phyloP scores from a whole-genome alignment of 73 alveolate species.

The Paramecium tetraurelia region DNA sequence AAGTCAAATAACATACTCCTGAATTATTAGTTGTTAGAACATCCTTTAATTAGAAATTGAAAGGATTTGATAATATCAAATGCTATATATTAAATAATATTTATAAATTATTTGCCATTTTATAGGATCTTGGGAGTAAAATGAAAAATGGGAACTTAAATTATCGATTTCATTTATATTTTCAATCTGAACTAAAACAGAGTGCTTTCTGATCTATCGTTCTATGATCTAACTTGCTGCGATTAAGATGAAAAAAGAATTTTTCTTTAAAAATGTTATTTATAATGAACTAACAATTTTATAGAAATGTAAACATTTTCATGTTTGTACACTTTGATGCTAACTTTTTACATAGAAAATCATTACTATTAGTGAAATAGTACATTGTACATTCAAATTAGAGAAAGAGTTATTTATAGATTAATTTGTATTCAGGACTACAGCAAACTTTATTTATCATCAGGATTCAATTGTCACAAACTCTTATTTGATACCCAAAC shows the following conservation, averaged over 20 bases:
- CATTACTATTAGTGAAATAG: not conserved
- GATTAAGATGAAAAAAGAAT: not conserved
- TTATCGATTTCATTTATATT: not conserved
- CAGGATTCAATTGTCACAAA: not conserved
- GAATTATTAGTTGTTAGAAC: not conserved
- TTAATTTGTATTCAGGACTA: not conserved
- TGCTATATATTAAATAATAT: not conserved
- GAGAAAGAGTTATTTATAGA: not conserved
- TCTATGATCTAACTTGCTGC: not conserved
- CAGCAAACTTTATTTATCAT: not conserved
- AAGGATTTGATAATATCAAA: not conserved
- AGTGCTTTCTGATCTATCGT: not conserved
- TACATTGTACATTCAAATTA: not conserved
- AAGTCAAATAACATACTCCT: not conserved
- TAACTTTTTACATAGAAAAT: not conserved
- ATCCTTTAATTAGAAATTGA: not conserved
- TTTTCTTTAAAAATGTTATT: not conserved
- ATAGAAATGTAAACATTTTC: not conserved
- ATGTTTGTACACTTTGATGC: not conserved
- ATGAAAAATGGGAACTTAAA: not conserved
- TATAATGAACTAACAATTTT: not conserved
- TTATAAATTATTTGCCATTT: not conserved
- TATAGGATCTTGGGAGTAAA: not conserved
- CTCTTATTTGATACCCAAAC: not conserved
- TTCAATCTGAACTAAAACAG: not conserved